Conservation (phyloP, 345 rosid species). For the Gossypioides kirkii region DNA sequence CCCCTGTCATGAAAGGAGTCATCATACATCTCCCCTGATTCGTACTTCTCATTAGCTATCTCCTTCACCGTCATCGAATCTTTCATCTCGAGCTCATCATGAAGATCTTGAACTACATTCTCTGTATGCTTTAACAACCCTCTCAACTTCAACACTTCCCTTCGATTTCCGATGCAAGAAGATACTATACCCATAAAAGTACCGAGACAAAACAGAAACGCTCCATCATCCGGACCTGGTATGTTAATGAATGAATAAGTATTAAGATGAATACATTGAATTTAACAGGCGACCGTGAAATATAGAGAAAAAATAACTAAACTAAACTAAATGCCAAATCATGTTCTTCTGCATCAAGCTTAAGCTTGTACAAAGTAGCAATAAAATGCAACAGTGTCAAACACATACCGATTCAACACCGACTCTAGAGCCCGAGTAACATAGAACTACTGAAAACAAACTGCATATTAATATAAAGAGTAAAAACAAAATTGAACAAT, state of each 20-base stretch:
- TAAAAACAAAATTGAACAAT: not conserved
- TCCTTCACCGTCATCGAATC: constrained; percentile 55
- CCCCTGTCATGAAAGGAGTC: constrained; percentile 23
- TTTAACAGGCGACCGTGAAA: not conserved
- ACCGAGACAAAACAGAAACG: constrained; percentile 50
- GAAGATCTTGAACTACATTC: constrained; percentile 68
- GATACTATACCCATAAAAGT: constrained; percentile 62
- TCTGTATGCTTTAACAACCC: constrained; percentile 53
- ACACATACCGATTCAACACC: not conserved
- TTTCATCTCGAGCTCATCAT: constrained; percentile 70
- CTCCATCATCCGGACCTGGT: constrained; percentile 49
- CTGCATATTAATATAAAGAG: not conserved
- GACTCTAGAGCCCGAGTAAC: not conserved
- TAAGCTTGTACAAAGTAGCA: not conserved
- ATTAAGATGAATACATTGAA: not conserved
- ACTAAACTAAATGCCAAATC: not conserved
- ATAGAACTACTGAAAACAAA: not conserved
- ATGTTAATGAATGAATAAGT: not conserved
- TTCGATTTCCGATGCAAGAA: constrained; percentile 40
- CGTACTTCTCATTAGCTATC: constrained; percentile 42
- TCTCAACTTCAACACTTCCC: constrained; percentile 44
- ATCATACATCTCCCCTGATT: constrained; percentile 30
- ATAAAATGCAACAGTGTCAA: not conserved
- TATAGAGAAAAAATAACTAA: not conserved
- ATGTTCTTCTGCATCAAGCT: not conserved